Evolutionary conservation across 768 basidiomycete genomes (phyloP), one percentile per base, ranked within the genome.

Genomic region (Hysterangium stoloniferum): DNA sequence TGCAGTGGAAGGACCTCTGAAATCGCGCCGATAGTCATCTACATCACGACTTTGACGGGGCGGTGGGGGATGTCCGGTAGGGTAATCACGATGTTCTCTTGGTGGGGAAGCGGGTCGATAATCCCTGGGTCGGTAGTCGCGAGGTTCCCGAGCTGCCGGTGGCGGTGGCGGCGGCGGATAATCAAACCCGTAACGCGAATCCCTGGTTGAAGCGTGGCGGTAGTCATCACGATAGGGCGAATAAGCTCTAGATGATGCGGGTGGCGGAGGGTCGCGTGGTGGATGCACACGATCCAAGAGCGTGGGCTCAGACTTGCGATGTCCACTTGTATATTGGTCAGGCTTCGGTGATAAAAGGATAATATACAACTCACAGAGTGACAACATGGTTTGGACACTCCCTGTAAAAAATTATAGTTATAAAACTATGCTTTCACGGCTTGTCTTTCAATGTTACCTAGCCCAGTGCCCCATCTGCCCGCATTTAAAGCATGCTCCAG

Each of bases 391-490:
- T 82, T 8, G 83, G 81, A 56, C 87, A 90, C 64, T 89, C 87
- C 61, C 87, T 90, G 56, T 6, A 17, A 33, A 31, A 45, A 37
- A 53, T 28, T 24, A 47, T 35, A 12, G 31, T 47, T 11, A 42
- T 46, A 8, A 58, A 28, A 34, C 49, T 24, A 37, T 45, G n/a
- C 31, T 2, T 40, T 33, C 31, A 32, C 22, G 36, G 25, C 32
- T 45, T 57, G 28, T 19, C 36, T 34, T 19, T 40, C 6, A 24
- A 27, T 48, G 77, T 41, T 56, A 86, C 88, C 88, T 83, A 22
- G 89, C 90, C 88, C 90, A 92, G 64, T 93, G 89, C 25, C 90
- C 89, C 66, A 76, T 72, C 59, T 86, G 79, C 20, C 86, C 89
- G 48, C 90, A 93, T 58, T 79, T 88, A 68, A 91, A 92, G 62